Conservation (phyloP, 176 grass and related monocot genomes). For the Carex cristatella region DNA sequence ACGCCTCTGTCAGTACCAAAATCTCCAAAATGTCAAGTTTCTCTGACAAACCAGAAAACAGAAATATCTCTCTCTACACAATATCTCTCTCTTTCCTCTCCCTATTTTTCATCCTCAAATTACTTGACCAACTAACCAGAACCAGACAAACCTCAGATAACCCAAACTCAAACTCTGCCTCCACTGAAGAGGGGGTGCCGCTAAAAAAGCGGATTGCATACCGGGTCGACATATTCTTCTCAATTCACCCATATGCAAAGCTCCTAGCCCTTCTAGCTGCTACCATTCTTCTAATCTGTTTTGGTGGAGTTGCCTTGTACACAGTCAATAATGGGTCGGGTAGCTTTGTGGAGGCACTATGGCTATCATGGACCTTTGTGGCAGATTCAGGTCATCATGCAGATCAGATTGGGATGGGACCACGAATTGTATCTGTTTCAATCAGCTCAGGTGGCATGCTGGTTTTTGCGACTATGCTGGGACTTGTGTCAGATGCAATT, state of each 20-base stretch:
- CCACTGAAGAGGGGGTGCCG: conserved; percentile 58
- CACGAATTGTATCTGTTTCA: conserved; percentile 79
- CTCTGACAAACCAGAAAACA: conserved; percentile 21
- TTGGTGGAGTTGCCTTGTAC: conserved; percentile 68
- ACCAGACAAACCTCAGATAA: neutral
- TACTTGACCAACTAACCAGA: conserved; percentile 37
- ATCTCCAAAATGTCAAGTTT: conserved; percentile 16
- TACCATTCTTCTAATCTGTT: conserved; percentile 74
- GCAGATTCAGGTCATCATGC: conserved; percentile 98
- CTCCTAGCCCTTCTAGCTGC: conserved; percentile 79
- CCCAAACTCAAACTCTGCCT: conserved; percentile 8
- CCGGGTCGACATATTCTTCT: conserved; percentile 90
- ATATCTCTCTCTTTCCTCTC: conserved; percentile 43
- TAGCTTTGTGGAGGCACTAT: conserved; percentile 80
- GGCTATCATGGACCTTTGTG: conserved; percentile 99
- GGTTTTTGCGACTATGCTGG: conserved; percentile 95
- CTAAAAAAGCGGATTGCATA: conserved; percentile 93
- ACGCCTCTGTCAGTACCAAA: conserved; percentile 15
- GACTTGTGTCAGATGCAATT: conserved; percentile 99
- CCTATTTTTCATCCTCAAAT: conserved; percentile 54
- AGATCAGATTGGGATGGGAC: conserved; percentile 74
- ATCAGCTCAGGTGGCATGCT: conserved; percentile 94
- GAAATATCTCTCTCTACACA: conserved; percentile 34
- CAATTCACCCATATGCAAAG: conserved; percentile 85
- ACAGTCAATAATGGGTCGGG: conserved; percentile 40